Evolutionary conservation across 352 stramenopile genomes (phyloP).

Genomic region (Globisporangium lucens): DNA sequence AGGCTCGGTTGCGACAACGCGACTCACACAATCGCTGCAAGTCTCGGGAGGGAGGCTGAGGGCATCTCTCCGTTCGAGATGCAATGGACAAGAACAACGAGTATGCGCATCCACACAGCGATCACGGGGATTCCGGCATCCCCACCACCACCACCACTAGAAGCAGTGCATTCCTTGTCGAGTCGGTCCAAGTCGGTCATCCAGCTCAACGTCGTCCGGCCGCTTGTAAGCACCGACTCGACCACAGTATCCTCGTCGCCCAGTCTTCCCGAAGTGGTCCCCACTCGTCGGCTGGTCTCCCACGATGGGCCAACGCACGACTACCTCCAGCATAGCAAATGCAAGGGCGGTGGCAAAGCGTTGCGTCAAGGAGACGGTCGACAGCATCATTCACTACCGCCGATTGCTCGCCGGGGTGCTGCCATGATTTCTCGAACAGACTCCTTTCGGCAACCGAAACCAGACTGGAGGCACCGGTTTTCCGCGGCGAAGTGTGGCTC

Average conservation of each 20-base stretch:
- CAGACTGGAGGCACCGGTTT: not conserved
- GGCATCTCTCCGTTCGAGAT: not conserved
- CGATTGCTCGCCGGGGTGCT: not conserved
- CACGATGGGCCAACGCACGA: not conserved
- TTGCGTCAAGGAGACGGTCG: not conserved
- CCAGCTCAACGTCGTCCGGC: not conserved
- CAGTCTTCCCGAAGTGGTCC: not conserved
- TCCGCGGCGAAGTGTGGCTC: constrained; percentile 8
- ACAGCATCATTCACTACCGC: not conserved
- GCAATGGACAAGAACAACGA: not conserved
- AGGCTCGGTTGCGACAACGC: too few species aligned
- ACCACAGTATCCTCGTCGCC: not conserved
- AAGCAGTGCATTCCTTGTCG: not conserved
- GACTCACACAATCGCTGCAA: too few species aligned
- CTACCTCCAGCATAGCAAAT: not conserved
- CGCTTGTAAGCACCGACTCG: not conserved
- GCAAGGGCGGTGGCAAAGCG: not conserved
- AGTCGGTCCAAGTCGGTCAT: not conserved
- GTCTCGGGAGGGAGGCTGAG: too few species aligned
- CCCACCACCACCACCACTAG: not conserved
- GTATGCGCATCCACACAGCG: not conserved
- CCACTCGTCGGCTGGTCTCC: not conserved
- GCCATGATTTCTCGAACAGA: not conserved
- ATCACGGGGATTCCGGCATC: too few species aligned
- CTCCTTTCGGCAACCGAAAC: not conserved